These are phyloP conservation scores for Ceratocystis cacaofunesta DNA, from an alignment of 2,329 filamentous ascomycete genomes.

Conservation along the genomic window DNA sequence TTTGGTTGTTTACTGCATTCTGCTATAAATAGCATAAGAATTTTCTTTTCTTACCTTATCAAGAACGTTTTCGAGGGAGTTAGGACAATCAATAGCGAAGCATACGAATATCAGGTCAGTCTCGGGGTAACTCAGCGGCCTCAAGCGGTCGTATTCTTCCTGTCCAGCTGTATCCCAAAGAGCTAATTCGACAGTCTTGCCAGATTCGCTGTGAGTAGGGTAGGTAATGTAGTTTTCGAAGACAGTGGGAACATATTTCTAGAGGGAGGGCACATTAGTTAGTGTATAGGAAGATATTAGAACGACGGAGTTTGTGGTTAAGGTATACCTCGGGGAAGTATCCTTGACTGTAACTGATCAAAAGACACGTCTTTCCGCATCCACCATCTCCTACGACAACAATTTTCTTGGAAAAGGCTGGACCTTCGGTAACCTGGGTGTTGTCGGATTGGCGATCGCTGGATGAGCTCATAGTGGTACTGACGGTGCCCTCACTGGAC, in stretches of 20 bases:
- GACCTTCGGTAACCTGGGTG: constrained; percentile 78
- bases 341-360: constrained; percentile 97
- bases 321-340: constrained; percentile 82
- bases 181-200: constrained; percentile 90
- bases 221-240: constrained; percentile 99
- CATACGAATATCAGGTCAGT: constrained; percentile 97
- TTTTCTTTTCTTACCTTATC: constrained; percentile 60
- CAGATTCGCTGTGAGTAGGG: constrained; percentile 70
- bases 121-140: constrained; percentile 92
- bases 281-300: no score
- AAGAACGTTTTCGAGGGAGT: constrained; percentile 94
- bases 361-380: constrained; percentile 93
- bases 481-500: constrained; percentile 80
- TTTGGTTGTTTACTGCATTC: background rate
- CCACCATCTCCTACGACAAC: constrained; percentile 96
- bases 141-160: constrained; percentile 93
- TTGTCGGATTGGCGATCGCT: constrained; percentile 62
- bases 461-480: constrained; percentile 64
- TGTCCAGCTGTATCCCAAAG: constrained; percentile 98
- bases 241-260: constrained; percentile 99
- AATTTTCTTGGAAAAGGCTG: constrained; percentile 96
- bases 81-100: constrained; percentile 97
- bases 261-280: constrained; percentile 2
- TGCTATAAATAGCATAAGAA: background rate
- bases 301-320: no score